A percentile compares a stretch with the other conserved stretches of the same genome.
Conservation (phyloP, 352 stramenopile genomes). For the Paralagenidium karlingii region DNA sequence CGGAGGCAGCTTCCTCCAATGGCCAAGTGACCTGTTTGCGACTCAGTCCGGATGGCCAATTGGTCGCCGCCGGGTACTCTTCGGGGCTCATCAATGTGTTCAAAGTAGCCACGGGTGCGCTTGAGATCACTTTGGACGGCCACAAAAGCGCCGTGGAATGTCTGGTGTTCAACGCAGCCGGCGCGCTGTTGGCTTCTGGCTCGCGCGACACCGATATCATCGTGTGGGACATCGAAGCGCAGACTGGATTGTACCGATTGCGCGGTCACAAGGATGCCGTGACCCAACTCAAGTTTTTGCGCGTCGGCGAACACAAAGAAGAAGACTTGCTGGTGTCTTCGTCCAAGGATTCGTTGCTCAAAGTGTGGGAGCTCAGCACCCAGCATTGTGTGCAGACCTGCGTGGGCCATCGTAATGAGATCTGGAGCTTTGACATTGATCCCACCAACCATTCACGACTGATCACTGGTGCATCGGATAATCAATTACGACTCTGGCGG, state of each 20-base stretch:
- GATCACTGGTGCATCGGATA: conserved; percentile 70
- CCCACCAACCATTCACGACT: conserved; percentile 40
- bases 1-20: conserved; percentile 1
- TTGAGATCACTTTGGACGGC: conserved; percentile 81
- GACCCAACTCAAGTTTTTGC: conserved; percentile 84
- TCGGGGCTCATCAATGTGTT: conserved; percentile 70
- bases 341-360: conserved; percentile 90
- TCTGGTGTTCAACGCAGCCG: conserved; percentile 66
- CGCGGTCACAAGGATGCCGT: conserved; percentile 89
- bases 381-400: conserved; percentile 92
- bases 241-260: conserved; percentile 83
- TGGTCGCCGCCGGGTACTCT: conserved; percentile 78
- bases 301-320: no score
- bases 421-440: conserved; percentile 84
- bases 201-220: conserved; percentile 89
- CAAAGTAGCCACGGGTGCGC: conserved; percentile 51
- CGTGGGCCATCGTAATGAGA: conserved; percentile 85
- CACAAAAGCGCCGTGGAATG: conserved; percentile 74
- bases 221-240: conserved; percentile 88
- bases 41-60: conserved; percentile 61
- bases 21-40: conserved; percentile 72
- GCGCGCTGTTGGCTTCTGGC: conserved; percentile 70
- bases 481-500: conserved; percentile 72
- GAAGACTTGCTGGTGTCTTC: conserved; percentile 58
- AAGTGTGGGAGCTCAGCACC: conserved; percentile 90